Conservation (phyloP, 768 basidiomycete species). For the Leccinum truebloodii region DNA sequence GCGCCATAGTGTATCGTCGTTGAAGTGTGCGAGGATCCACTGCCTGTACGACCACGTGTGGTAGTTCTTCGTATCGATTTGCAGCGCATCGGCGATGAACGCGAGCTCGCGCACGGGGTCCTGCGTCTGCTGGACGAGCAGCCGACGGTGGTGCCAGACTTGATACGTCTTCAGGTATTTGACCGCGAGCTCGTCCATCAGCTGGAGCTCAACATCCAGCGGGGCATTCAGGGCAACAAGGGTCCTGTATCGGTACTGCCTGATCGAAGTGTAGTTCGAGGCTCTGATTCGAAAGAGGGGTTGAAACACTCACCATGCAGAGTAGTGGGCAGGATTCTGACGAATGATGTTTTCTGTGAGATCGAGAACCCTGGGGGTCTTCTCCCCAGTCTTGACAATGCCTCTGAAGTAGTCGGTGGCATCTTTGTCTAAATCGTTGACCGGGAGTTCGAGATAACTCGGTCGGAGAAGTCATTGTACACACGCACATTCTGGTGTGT, state of each 20-base stretch:
- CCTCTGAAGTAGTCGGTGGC: slow-evolving; percentile 92
- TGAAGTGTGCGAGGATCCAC: slow-evolving; percentile 88
- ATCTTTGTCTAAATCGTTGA: slow-evolving; percentile 69
- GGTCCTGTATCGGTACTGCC: slow-evolving; percentile 95
- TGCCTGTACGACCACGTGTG: slow-evolving; percentile 99
- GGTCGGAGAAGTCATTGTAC: slow-evolving; percentile 6
- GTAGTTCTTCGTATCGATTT: slow-evolving; percentile 91
- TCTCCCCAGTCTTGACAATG: slow-evolving; percentile 74
- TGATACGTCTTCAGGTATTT: slow-evolving; percentile 93
- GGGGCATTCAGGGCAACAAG: slow-evolving; percentile 66
- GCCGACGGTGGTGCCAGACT: slow-evolving; percentile 93
- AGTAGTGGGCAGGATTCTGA: slow-evolving; percentile 94
- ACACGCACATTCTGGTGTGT: slow-evolving; percentile 80
- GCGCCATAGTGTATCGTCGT: slow-evolving; percentile 67
- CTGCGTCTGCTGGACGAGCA: slow-evolving; percentile 61
- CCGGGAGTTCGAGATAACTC: slow-evolving; percentile 6
- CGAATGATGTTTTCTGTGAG: slow-evolving; percentile 89
- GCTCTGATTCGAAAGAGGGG: neutral
- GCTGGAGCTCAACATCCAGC: slow-evolving; percentile 71
- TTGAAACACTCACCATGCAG: slow-evolving; percentile 73
- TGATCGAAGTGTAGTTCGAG: slow-evolving; percentile 32
- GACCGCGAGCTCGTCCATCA: slow-evolving; percentile 88
- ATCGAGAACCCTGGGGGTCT: slow-evolving; percentile 76
- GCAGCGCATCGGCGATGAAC: slow-evolving; percentile 75
- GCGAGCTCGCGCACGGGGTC: slow-evolving; percentile 66